Evolutionary conservation across 1,284 basidiomycete genomes (phyloP).

Genomic region (Termitomyces sp.): DNA sequence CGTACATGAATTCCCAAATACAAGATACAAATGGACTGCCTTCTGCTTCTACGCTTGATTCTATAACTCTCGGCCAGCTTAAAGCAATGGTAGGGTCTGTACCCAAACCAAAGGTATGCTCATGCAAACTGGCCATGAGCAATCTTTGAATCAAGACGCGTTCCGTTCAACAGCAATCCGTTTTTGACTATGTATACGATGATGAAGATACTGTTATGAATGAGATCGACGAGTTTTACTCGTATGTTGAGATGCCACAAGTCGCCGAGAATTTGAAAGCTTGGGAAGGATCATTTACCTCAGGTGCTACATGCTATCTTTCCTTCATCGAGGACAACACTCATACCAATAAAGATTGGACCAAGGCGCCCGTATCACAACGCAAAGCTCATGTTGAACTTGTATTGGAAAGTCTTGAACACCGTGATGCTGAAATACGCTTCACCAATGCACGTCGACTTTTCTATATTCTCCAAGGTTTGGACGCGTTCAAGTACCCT

Average conservation of each 20-base stretch:
- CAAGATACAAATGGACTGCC: conserved; percentile 19
- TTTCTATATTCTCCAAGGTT: conserved; percentile 90
- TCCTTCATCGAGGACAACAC: conserved; percentile 9
- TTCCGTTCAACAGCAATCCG: conserved; percentile 59
- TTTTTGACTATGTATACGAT: conserved; percentile 88
- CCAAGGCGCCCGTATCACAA: conserved; percentile 54
- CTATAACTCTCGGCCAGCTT: conserved; percentile 79
- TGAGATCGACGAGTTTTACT: conserved; percentile 98
- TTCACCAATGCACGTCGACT: conserved; percentile 84
- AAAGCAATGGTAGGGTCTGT: conserved; percentile 66
- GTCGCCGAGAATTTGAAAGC: conserved; percentile 84
- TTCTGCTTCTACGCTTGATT: conserved; percentile 44
- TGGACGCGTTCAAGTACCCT: conserved; percentile 16
- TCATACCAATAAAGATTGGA: conserved; percentile 61
- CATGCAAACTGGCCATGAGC: conserved; percentile 13
- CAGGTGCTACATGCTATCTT: conserved; percentile 44
- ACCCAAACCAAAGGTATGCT: conserved; percentile 70
- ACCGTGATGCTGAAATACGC: conserved; percentile 76
- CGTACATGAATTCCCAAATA: conserved; percentile 22
- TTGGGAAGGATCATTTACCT: conserved; percentile 80
- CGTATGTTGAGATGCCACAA: conserved; percentile 93
- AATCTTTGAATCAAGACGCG: conserved; percentile 4
- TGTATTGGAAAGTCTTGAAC: conserved; percentile 81
- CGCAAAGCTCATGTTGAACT: conserved; percentile 72
- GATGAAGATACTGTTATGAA: conserved; percentile 94